Conservation (phyloP, 176 grass and related monocot genomes). For the Panicum miliaceum region DNA sequence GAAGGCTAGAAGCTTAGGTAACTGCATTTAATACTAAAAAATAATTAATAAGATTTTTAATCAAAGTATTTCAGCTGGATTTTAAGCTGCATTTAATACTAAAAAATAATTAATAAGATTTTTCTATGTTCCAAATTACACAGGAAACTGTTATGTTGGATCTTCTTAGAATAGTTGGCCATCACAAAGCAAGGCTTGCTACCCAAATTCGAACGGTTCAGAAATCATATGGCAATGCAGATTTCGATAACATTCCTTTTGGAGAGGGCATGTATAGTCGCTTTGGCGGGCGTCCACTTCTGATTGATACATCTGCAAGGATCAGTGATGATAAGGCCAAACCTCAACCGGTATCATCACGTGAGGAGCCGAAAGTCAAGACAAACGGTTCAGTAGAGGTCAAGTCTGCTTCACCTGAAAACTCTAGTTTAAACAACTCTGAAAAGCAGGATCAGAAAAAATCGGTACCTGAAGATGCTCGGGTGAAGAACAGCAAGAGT, state of each 20-base stretch:
- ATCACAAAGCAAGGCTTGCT: constrained; percentile 94
- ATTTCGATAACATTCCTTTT: constrained; percentile 91
- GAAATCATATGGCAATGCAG: constrained; percentile 90
- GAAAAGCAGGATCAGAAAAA: constrained; percentile 81
- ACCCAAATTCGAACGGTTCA: constrained; percentile 98
- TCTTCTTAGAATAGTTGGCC: constrained; percentile 96
- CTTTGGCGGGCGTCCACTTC: constrained; percentile 59
- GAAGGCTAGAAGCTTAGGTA: constrained; percentile 12
- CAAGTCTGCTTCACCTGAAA: constrained; percentile 52
- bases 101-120: constrained; percentile 10
- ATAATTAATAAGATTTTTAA: too few relatives aligned
- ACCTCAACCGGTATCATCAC: constrained; percentile 43
- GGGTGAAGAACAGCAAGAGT: constrained; percentile 51
- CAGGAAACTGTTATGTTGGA: constrained; percentile 96
- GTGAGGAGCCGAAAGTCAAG: constrained; percentile 71
- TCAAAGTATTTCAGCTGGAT: constrained; percentile 15
- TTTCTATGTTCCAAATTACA: constrained; percentile 39
- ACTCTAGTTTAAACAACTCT: constrained; percentile 45
- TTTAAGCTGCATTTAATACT: constrained; percentile 20
- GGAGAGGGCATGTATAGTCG: constrained; percentile 74
- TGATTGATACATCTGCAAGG: constrained; percentile 78
- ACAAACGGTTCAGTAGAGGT: constrained; percentile 39
- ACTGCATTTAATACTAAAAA: too few relatives aligned
- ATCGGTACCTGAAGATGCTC: constrained; percentile 46
- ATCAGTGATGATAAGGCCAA: constrained; percentile 74